Base-by-base conservation (phyloP, 305 asterid genomes). In the Coffea humblotiana region DNA sequence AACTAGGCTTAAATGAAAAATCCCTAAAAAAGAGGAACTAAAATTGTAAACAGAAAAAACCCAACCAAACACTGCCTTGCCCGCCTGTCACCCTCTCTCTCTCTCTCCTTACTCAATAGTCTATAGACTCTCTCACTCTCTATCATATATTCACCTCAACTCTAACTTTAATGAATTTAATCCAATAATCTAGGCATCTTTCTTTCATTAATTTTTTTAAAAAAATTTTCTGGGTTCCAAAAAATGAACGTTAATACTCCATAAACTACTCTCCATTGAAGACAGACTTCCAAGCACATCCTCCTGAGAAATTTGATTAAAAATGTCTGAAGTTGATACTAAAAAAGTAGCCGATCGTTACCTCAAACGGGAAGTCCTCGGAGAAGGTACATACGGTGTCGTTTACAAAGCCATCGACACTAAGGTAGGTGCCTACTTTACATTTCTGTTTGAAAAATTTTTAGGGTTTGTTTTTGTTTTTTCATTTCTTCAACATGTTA, bases 381-480 rank as follows among this genome's bases (percentile, higher is more conserved):
- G 97, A 65, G 95, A 92, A 85, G 98, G 98, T 63, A 92, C 99
- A 43, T 91, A 94, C 61, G 98, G 98, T 37, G 97, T 91, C 81
- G 97, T 96, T 71, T 91, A 79, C 89, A 92, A 90, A 82, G 97
- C 95, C 70, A 92, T 91, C 86, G 98, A 91, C 78, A 94, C 93
- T 25, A 91, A 92, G 95, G 97, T 94, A 83, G 12, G 65, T 60
- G 65, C 21, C 29, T 27, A 74, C 58, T 75, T 75, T 68, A 5
- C 65, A 21, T 29, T 48, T 75, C 5, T 71, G 3, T 77, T 72
- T n/a, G 8, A 49, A 14, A 21, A 10, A 52, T 60, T 21, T 70
- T 58, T 74, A 71, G 85, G 82, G 82, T 68, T 78, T 82, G 29
- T 3, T 23, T 67, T 49, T 69, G 27, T 29, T 8, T 16, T 69